Conservation (phyloP, 345 rosid species). For the Hibiscus trionum region DNA sequence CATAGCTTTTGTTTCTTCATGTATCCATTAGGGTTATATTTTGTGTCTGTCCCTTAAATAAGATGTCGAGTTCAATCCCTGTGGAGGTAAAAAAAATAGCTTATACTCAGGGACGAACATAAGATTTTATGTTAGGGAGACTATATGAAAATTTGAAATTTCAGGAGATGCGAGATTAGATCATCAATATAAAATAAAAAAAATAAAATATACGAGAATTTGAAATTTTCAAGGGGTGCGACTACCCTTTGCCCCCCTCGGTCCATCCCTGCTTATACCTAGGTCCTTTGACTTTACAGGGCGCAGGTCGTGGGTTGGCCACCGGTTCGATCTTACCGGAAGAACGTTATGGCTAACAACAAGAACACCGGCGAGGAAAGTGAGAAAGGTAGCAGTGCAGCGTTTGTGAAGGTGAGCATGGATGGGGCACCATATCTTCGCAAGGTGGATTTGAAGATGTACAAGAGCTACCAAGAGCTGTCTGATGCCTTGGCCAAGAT, state of each 20-base stretch:
- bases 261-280: too few relatives aligned
- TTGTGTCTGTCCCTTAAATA: not conserved
- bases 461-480: conserved; percentile 73
- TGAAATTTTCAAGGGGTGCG: too few relatives aligned
- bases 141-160: too few relatives aligned
- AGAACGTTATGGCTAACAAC: conserved; percentile 69
- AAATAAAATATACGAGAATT: too few relatives aligned
- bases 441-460: conserved; percentile 89
- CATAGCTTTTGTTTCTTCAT: conserved; percentile 5
- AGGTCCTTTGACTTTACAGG: conserved; percentile 24
- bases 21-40: not conserved
- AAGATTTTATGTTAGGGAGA: too few relatives aligned
- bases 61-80: too few relatives aligned
- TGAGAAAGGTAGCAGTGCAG: conserved; percentile 38
- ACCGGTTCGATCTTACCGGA: conserved; percentile 84
- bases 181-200: too few relatives aligned
- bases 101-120: too few relatives aligned
- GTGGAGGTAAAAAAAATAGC: too few relatives aligned
- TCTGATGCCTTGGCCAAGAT: conserved; percentile 87
- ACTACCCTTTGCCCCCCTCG: too few relatives aligned
- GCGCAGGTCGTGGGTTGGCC: conserved; percentile 99
- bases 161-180: too few relatives aligned
- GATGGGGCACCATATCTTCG: conserved; percentile 97
- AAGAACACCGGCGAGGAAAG: conserved; percentile 33
- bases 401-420: conserved; percentile 91